Percentiles rank a stretch among this genome's conserved stretches.
phyloP scores from a whole-genome alignment of 305 asterid genomes.

The Fraxinus platypoda region DNA sequence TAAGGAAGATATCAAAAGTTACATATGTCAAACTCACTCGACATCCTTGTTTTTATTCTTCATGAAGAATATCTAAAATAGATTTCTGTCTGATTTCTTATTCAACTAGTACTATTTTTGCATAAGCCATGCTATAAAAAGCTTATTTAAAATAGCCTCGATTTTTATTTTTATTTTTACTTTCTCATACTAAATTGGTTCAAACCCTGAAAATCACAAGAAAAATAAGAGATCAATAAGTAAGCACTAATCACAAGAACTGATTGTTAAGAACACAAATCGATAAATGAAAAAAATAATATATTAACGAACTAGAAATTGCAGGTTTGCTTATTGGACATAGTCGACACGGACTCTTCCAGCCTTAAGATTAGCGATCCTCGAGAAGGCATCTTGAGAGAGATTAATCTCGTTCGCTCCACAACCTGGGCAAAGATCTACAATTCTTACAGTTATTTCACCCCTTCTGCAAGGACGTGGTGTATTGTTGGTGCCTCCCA shows the following conservation, averaged over 20 bases:
- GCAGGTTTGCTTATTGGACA: not conserved
- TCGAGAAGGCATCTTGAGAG: constrained; percentile 36
- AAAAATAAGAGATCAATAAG: not conserved
- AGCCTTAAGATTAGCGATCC: constrained; percentile 29
- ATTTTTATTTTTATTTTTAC: too few relatives aligned
- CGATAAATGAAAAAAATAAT: not conserved
- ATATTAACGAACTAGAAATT: not conserved
- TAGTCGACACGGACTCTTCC: constrained; percentile 33
- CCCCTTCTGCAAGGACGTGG: constrained; percentile 25
- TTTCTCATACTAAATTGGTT: not conserved
- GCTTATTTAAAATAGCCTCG: not conserved
- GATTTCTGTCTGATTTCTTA: not conserved
- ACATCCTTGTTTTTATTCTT: not conserved
- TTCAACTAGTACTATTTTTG: not conserved
- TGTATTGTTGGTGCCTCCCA: constrained; percentile 23
- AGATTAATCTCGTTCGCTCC: constrained; percentile 30
- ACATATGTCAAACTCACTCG: not conserved
- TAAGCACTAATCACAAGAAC: not conserved
- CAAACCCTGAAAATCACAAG: not conserved
- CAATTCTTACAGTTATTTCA: constrained; percentile 23
- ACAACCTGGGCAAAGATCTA: constrained; percentile 38
- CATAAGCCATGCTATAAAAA: not conserved
- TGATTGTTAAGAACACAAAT: not conserved
- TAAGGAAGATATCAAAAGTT: not conserved
- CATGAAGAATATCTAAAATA: not conserved